A percentile compares a stretch with the other conserved stretches of the same genome.
Conservation (phyloP, 345 rosid genomes). For the Hypericum androsaemum region DNA sequence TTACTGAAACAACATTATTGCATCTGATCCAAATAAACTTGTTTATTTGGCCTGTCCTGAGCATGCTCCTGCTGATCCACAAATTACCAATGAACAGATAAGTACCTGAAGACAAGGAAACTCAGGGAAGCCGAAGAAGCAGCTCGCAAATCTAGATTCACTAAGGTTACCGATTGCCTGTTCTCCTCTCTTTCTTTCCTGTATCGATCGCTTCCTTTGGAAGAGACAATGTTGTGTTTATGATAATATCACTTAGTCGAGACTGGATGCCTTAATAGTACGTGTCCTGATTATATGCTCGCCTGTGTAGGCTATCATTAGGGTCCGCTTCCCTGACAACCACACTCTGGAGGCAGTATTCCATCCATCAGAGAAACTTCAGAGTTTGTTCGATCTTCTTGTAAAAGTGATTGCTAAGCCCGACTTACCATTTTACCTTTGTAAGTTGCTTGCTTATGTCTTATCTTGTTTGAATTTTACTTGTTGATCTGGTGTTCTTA, state of each 20-base stretch:
- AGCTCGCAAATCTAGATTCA: slow-evolving; percentile 55
- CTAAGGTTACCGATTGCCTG: slow-evolving; percentile 39
- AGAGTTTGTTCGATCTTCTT: slow-evolving; percentile 67
- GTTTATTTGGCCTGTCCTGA: background rate
- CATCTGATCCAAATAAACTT: too few relatives aligned
- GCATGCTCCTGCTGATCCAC: background rate
- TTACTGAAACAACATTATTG: too few relatives aligned
- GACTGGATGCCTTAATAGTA: background rate
- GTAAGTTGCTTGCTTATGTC: slow-evolving; percentile 27
- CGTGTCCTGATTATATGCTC: background rate
- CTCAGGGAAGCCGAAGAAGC: slow-evolving; percentile 85
- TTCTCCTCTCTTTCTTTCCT: background rate
- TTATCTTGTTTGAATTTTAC: background rate
- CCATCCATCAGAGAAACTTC: slow-evolving; percentile 74
- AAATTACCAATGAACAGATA: slow-evolving; percentile 34
- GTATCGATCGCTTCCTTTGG: too few relatives aligned
- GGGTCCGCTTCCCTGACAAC: slow-evolving; percentile 85
- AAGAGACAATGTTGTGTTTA: too few relatives aligned
- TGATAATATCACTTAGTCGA: too few relatives aligned
- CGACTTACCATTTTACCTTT: slow-evolving; percentile 60
- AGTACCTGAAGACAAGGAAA: slow-evolving; percentile 64
- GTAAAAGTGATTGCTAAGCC: slow-evolving; percentile 48
- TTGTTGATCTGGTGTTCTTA: background rate
- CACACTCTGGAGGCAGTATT: slow-evolving; percentile 69
- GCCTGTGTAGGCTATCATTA: slow-evolving; percentile 41